These are phyloP conservation scores for Mycena vulgaris DNA, from an alignment of 768 basidiomycete genomes.

Conservation along the genomic window DNA sequence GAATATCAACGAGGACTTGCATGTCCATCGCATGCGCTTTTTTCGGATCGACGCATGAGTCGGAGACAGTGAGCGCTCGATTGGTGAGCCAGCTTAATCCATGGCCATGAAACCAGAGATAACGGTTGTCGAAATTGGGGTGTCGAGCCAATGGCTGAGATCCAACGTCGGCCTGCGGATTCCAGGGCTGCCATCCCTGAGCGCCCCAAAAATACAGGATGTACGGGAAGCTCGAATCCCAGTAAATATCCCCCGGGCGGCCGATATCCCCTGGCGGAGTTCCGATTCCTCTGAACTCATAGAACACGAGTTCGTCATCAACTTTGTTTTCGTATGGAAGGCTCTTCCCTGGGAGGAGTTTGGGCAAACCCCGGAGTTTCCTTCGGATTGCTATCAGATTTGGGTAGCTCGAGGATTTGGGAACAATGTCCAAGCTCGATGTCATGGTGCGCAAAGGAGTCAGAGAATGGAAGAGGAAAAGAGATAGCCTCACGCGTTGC, in stretches of 20 bases:
- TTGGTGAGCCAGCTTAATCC: background rate
- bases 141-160: background rate
- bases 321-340: background rate
- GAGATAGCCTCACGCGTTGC: too few relatives aligned
- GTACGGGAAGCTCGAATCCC: background rate
- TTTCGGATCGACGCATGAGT: too few relatives aligned
- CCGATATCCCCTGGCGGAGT: background rate
- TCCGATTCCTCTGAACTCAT: background rate
- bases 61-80: too few relatives aligned
- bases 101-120: background rate
- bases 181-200: background rate
- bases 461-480: too few relatives aligned
- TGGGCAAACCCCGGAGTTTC: background rate
- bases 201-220: background rate
- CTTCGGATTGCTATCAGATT: background rate
- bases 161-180: background rate
- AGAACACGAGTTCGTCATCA: background rate
- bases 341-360: background rate
- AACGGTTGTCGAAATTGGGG: background rate
- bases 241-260: background rate
- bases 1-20: background rate
- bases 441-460: background rate
- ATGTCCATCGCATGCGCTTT: background rate
- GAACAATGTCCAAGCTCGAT: background rate
- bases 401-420: background rate